Evolutionary conservation across 768 basidiomycete genomes (phyloP).

Genomic region (Auriscalpium vulgare): DNA sequence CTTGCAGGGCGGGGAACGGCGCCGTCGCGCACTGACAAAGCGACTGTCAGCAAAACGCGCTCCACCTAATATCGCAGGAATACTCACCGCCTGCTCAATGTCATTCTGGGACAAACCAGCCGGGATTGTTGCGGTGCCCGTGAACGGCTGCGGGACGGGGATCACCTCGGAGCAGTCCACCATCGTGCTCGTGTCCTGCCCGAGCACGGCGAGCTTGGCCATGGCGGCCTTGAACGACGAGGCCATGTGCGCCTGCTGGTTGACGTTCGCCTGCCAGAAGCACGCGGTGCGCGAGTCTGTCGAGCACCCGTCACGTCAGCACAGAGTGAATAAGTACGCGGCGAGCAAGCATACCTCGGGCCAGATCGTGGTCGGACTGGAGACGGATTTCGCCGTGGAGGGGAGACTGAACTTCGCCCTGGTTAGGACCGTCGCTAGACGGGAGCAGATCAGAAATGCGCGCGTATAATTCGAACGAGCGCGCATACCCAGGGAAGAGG

Average conservation of each 20-base stretch:
- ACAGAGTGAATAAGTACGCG: not conserved
- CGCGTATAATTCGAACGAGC: not conserved
- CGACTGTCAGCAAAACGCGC: too few species aligned
- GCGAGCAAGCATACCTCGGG: constrained; percentile 8
- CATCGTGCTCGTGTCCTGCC: constrained; percentile 28
- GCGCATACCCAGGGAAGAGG: constrained; percentile 28
- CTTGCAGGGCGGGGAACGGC: too few species aligned
- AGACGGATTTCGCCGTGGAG: constrained; percentile 37
- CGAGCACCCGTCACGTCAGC: not conserved
- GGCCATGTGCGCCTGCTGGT: constrained; percentile 16
- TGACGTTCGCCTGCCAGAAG: constrained; percentile 37
- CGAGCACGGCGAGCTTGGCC: constrained; percentile 35
- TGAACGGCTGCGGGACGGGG: not conserved
- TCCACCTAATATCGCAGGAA: too few species aligned
- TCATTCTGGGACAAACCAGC: too few species aligned
- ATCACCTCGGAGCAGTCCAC: constrained; percentile 28
- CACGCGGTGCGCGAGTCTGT: constrained; percentile 32
- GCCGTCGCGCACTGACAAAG: too few species aligned
- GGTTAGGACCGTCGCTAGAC: constrained; percentile 28
- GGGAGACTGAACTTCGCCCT: constrained; percentile 33
- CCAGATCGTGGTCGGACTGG: constrained; percentile 31
- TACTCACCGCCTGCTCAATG: too few species aligned
- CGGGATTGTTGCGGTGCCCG: not conserved
- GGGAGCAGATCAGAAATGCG: not conserved
- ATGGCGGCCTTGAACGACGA: constrained; percentile 33